Percentiles rank a stretch among this genome's conserved stretches.
Evolutionary conservation across 2,329 filamentous ascomycete genomes (phyloP).

Genomic region (Diaporthe vaccinii): DNA sequence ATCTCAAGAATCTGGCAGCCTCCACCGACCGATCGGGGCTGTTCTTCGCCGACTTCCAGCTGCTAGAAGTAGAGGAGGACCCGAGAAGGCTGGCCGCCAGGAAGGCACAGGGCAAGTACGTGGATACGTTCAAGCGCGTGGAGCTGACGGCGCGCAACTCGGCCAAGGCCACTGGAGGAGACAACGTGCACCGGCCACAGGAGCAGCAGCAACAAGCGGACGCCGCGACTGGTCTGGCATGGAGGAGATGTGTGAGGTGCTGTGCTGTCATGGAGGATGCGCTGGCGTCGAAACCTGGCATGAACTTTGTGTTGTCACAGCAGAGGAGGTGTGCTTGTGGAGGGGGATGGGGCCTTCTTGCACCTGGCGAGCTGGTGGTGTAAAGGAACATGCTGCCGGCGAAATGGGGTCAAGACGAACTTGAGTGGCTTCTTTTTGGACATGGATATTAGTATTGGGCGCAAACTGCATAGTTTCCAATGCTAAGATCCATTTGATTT

Average conservation of each 20-base stretch:
- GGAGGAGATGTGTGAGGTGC: slow-evolving; percentile 71
- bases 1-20: slow-evolving; percentile 69
- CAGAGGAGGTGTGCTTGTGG: slow-evolving; percentile 69
- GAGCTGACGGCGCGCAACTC: slow-evolving; percentile 69
- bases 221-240: slow-evolving; percentile 53
- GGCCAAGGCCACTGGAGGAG: slow-evolving; percentile 8
- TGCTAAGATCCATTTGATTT: neutral
- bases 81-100: slow-evolving; percentile 59
- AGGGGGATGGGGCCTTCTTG: slow-evolving; percentile 65
- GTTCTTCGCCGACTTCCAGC: slow-evolving; percentile 79
- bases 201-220: slow-evolving; percentile 47
- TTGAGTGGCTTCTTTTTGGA: neutral
- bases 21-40: slow-evolving; percentile 76
- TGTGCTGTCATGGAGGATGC: slow-evolving; percentile 76
- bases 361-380: slow-evolving; percentile 40
- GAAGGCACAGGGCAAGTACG: slow-evolving; percentile 54
- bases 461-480: neutral
- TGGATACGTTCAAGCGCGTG: slow-evolving; percentile 72
- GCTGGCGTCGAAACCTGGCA: slow-evolving; percentile 60
- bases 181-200: neutral
- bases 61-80: slow-evolving; percentile 76
- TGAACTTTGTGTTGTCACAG: slow-evolving; percentile 67
- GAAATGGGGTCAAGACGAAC: neutral
- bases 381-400: slow-evolving; percentile 17
- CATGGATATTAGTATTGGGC: neutral